phyloP scores from a whole-genome alignment of 208 protist genomes.

The Crithidia sp. region DNA sequence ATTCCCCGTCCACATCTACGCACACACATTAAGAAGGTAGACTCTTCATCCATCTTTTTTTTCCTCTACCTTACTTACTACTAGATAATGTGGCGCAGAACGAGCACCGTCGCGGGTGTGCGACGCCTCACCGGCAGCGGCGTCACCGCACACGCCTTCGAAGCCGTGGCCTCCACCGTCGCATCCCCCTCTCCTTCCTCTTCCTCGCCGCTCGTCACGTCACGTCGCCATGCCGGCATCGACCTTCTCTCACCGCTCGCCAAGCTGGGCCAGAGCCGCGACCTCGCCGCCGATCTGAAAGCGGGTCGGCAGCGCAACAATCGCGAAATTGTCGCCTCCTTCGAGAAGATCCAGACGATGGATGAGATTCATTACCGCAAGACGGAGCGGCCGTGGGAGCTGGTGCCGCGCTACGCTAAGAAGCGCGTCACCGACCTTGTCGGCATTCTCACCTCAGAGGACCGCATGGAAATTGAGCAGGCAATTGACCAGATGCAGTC shows the following conservation, averaged over 20 bases:
- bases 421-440: conserved; percentile 87
- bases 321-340: conserved; percentile 81
- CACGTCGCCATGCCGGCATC: conserved; percentile 50
- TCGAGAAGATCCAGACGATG: conserved; percentile 83
- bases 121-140: neutral
- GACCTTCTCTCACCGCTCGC: conserved; percentile 78
- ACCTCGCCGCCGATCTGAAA: conserved; percentile 77
- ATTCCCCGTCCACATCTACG: no score
- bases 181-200: conserved; percentile 8
- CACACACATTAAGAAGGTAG: no score
- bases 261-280: conserved; percentile 84
- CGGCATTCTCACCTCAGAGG: conserved; percentile 74
- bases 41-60: no score
- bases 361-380: conserved; percentile 91
- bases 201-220: conserved; percentile 28
- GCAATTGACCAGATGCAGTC: conserved; percentile 87
- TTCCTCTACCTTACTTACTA: no score
- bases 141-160: neutral
- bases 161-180: neutral
- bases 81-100: conserved; percentile 24
- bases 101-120: conserved; percentile 12
- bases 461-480: conserved; percentile 92
- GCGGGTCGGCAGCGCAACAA: conserved; percentile 76
- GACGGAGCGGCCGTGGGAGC: conserved; percentile 76
- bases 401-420: conserved; percentile 82